Conservation (phyloP, 306 rosid genomes). For the Trichosanthes cucumerina region DNA sequence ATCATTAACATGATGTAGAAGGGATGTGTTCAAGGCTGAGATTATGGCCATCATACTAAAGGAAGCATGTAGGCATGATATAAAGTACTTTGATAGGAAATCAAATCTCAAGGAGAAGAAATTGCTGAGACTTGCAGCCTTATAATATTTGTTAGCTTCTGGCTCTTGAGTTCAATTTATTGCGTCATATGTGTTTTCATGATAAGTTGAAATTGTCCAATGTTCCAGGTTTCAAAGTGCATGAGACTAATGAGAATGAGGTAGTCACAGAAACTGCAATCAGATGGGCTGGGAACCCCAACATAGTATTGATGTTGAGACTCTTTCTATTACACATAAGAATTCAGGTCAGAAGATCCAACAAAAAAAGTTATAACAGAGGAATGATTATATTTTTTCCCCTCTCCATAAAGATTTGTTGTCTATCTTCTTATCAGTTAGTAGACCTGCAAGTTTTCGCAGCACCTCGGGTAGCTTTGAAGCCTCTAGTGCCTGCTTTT, state of each 20-base stretch:
- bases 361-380: constrained; percentile 13
- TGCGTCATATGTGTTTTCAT: not conserved
- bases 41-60: not conserved
- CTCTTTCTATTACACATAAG: constrained; percentile 40
- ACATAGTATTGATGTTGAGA: constrained; percentile 45
- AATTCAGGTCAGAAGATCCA: constrained; percentile 47
- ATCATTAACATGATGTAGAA: not conserved
- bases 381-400: constrained; percentile 4
- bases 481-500: constrained; percentile 76
- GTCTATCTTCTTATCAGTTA: constrained; percentile 47
- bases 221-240: constrained; percentile 61
- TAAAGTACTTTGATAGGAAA: not conserved
- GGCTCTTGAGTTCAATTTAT: not conserved
- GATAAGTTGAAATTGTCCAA: constrained; percentile 5
- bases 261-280: constrained; percentile 66
- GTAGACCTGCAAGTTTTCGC: constrained; percentile 75
- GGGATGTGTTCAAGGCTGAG: not conserved
- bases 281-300: constrained; percentile 91
- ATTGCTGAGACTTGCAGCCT: not conserved
- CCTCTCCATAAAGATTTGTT: constrained; percentile 14
- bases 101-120: not conserved
- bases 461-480: constrained; percentile 46
- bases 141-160: not conserved
- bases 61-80: not conserved
- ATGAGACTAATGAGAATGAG: constrained; percentile 73